Conservation (phyloP, 139 green algal genomes). For the Micromonas commoda region DNA sequence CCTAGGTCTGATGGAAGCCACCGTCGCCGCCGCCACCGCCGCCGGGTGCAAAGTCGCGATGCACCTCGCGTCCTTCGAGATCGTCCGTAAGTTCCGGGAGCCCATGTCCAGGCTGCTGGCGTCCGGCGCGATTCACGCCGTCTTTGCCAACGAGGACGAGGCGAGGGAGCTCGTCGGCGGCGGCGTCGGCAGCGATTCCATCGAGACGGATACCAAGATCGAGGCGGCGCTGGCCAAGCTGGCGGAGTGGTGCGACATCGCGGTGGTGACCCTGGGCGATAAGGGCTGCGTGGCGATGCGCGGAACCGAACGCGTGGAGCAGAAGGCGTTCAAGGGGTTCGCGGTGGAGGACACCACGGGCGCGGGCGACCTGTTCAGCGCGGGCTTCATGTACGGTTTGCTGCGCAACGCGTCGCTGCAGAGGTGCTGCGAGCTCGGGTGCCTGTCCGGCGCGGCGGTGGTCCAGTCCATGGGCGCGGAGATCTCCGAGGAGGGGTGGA, state of each 20-base stretch:
- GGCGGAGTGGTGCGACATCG: conserved; percentile 36
- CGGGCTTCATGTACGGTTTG: conserved; percentile 57
- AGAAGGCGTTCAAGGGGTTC: neutral
- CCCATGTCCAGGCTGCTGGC: conserved; percentile 6
- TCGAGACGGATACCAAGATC: neutral
- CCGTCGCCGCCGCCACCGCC: conserved; percentile 39
- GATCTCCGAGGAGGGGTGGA: conserved; percentile 41
- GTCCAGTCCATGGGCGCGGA: conserved; percentile 54
- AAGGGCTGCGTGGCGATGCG: conserved; percentile 44
- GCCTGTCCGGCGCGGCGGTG: conserved; percentile 53
- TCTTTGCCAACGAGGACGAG: conserved; percentile 64
- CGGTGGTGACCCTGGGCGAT: conserved; percentile 56
- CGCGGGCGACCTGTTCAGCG: conserved; percentile 59
- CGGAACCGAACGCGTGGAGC: neutral
- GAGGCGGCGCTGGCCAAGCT: conserved; percentile 38
- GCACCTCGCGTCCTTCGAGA: conserved; percentile 60
- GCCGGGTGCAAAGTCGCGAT: conserved; percentile 44
- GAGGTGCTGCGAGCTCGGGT: conserved; percentile 51
- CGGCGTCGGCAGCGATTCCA: neutral
- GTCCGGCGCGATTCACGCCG: neutral
- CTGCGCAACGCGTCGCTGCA: conserved; percentile 38
- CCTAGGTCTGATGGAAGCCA: conserved; percentile 39
- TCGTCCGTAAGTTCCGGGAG: conserved; percentile 42
- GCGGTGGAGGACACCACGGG: conserved; percentile 56
- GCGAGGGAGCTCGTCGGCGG: conserved; percentile 32